A percentile compares a stretch with the other conserved stretches of the same genome.
Conservation (phyloP, 768 basidiomycete species). For the Saitozyma podzolica region DNA sequence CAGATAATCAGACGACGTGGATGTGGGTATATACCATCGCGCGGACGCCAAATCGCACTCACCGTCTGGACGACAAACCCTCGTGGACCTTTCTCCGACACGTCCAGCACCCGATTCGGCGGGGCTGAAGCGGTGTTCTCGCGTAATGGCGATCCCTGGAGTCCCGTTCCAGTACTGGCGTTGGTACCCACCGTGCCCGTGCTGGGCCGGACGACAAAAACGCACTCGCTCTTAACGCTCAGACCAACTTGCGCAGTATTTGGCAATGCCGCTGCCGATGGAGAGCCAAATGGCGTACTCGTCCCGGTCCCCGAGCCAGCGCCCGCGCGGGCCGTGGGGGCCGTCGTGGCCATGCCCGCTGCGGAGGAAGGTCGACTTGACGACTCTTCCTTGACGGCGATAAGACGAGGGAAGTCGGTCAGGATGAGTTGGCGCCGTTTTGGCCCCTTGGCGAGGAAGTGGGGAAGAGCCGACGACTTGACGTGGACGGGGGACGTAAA, state of each 20-base stretch:
- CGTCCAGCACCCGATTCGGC: constrained; percentile 30
- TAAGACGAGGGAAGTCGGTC: constrained; percentile 47
- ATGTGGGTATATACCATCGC: neutral
- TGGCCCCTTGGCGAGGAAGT: constrained; percentile 35
- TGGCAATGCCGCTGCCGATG: neutral
- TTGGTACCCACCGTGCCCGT: neutral
- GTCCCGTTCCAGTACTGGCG: neutral
- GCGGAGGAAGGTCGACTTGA: constrained; percentile 4
- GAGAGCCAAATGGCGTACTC: neutral
- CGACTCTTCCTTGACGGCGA: constrained; percentile 46
- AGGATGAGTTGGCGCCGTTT: constrained; percentile 42
- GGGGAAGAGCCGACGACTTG: constrained; percentile 32
- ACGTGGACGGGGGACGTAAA: constrained; percentile 34
- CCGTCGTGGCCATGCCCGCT: neutral
- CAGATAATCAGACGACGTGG: neutral
- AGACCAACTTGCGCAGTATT: constrained; percentile 3
- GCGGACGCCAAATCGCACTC: constrained; percentile 10
- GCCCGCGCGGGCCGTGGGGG: neutral
- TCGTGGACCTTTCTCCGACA: constrained; percentile 33
- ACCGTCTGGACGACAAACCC: constrained; percentile 47
- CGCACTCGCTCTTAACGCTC: constrained; percentile 45
- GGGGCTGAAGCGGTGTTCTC: neutral
- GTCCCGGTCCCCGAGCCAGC: neutral
- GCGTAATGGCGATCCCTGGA: neutral
- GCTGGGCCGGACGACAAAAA: constrained; percentile 26